These are phyloP conservation scores for Nematocida ausubeli DNA, from an alignment of 371 early-diverging fungal species.

Conservation along the genomic window DNA sequence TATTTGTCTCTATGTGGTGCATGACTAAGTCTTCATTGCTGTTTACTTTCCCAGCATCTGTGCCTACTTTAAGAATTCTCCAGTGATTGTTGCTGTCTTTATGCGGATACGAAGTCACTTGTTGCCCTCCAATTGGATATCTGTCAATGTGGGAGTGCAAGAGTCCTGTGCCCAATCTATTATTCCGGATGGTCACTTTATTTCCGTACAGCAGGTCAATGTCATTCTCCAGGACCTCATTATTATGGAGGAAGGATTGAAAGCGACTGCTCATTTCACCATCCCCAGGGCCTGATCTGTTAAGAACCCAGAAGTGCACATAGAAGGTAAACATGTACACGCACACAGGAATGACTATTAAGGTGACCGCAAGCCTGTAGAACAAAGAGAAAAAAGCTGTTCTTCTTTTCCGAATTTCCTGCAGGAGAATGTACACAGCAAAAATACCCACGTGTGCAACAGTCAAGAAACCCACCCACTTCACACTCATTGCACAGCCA, in stretches of 20 bases:
- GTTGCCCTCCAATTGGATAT: slow-evolving; percentile 89
- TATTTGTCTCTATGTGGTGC: slow-evolving; percentile 62
- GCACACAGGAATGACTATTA: slow-evolving; percentile 78
- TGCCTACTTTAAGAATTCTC: slow-evolving; percentile 68
- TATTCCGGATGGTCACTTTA: slow-evolving; percentile 78
- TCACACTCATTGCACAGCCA: slow-evolving; percentile 80
- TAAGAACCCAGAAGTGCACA: slow-evolving; percentile 83
- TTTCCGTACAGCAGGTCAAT: slow-evolving; percentile 87
- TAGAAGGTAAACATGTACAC: slow-evolving; percentile 82
- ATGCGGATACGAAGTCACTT: slow-evolving; percentile 93
- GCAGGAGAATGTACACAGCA: slow-evolving; percentile 80
- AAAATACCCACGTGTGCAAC: slow-evolving; percentile 85
- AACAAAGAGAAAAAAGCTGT: slow-evolving; percentile 75
- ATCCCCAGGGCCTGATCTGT: slow-evolving; percentile 82
- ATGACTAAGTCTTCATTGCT: slow-evolving; percentile 63
- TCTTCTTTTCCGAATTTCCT: slow-evolving; percentile 70
- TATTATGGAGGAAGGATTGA: slow-evolving; percentile 83
- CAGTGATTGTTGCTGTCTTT: slow-evolving; percentile 93
- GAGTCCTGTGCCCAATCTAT: slow-evolving; percentile 78
- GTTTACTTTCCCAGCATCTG: slow-evolving; percentile 47
- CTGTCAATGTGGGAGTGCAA: slow-evolving; percentile 90
- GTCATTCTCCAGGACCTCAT: slow-evolving; percentile 74
- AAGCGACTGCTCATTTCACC: slow-evolving; percentile 94
- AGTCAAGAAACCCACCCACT: slow-evolving; percentile 96
- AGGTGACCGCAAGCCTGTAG: slow-evolving; percentile 64